These are phyloP conservation scores for Lipomyces kockii DNA, from an alignment of 805 yeast genomes.

Conservation along the genomic window DNA sequence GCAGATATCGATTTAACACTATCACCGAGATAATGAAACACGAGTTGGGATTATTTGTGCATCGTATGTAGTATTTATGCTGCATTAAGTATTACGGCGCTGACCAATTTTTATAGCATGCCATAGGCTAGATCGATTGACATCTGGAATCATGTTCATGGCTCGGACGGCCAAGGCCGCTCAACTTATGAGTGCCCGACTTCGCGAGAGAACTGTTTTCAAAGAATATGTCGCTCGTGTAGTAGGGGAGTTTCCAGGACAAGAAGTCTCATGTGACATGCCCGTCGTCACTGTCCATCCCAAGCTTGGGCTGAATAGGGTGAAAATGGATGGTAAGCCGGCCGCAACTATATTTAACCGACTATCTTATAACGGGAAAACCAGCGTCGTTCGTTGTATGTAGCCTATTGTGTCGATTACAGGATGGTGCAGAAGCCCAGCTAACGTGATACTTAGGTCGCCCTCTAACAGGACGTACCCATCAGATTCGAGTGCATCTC, in stretches of 20 bases:
- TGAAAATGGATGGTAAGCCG: conserved; percentile 51
- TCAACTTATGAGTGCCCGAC: conserved; percentile 70
- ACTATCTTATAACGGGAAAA: conserved; percentile 63
- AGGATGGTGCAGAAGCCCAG: background rate
- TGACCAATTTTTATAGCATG: conserved; percentile 52
- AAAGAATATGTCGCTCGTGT: conserved; percentile 90
- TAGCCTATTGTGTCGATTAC: background rate
- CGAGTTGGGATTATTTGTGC: conserved; percentile 69
- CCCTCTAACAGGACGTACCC: conserved; percentile 93
- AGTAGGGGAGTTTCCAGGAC: conserved; percentile 78
- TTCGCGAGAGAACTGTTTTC: conserved; percentile 68
- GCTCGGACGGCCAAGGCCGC: conserved; percentile 84
- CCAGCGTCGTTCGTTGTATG: conserved; percentile 67
- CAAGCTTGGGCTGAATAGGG: conserved; percentile 58
- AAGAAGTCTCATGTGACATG: conserved; percentile 60
- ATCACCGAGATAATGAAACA: conserved; percentile 76
- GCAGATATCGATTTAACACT: conserved; percentile 76
- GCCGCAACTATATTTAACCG: conserved; percentile 74
- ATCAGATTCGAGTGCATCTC: conserved; percentile 91
- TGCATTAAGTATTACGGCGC: background rate
- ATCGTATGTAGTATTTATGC: conserved; percentile 47
- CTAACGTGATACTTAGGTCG: conserved; percentile 48
- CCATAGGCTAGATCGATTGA: conserved; percentile 84
- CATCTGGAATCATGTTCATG: conserved; percentile 91
- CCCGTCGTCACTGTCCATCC: conserved; percentile 77